Evolutionary conservation across 306 rosid genomes (phyloP).

Genomic region (Malus fusca): DNA sequence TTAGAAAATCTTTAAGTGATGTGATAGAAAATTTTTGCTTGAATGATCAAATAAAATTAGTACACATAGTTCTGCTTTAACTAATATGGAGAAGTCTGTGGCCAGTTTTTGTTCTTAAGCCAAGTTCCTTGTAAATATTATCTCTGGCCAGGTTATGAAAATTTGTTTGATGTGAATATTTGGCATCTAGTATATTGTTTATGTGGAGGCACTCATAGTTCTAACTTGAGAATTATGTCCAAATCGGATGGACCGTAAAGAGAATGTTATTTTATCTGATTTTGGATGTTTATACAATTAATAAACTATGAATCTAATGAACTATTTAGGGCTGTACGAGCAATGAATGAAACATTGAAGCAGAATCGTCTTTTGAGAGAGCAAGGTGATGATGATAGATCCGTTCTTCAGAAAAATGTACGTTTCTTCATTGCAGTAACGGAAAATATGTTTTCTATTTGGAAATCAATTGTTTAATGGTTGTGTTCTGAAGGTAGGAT

Average conservation of each 20-base stretch:
- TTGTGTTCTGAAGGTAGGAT: neutral
- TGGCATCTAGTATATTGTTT: neutral
- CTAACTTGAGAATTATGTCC: neutral
- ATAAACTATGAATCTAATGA: conserved; percentile 25
- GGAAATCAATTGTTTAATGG: neutral
- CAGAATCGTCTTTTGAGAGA: conserved; percentile 80
- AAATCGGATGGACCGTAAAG: neutral
- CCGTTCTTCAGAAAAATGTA: conserved; percentile 43
- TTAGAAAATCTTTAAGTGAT: neutral
- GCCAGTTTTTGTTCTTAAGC: neutral
- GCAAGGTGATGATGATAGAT: conserved; percentile 50
- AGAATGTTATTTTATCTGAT: neutral
- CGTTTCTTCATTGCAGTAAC: conserved; percentile 13
- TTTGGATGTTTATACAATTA: neutral
- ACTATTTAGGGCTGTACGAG: conserved; percentile 80
- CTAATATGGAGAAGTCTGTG: neutral
- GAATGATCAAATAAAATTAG: neutral
- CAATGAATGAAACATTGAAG: conserved; percentile 96
- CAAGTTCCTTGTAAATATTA: neutral
- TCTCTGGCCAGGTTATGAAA: neutral
- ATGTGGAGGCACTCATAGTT: neutral
- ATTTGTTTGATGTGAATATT: neutral
- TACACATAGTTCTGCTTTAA: neutral
- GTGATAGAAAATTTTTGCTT: neutral
- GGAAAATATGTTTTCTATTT: neutral